These are phyloP conservation scores for Murraya paniculata DNA, from an alignment of 345 rosid genomes.

Conservation along the genomic window DNA sequence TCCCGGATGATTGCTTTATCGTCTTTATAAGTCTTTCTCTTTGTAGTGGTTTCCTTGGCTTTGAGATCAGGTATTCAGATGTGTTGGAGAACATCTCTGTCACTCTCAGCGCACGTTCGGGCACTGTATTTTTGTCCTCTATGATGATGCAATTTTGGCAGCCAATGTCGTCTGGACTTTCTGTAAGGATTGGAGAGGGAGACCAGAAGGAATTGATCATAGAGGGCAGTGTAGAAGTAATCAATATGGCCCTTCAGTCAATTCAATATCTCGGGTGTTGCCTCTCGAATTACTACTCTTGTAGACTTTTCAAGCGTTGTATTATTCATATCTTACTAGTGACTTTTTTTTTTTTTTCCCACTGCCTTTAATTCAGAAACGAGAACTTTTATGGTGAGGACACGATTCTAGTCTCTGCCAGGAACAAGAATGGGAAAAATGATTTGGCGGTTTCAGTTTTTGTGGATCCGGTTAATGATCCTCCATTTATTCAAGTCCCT, in stretches of 20 bases:
- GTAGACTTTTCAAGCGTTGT: not conserved
- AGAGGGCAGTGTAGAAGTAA: conserved; percentile 59
- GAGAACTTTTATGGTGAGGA: conserved; percentile 80
- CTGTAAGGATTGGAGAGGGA: conserved; percentile 38
- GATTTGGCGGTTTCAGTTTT: conserved; percentile 51
- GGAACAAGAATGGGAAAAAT: conserved; percentile 71
- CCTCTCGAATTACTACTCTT: not conserved
- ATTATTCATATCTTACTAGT: not conserved
- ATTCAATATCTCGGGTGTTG: conserved; percentile 84
- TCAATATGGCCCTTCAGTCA: conserved; percentile 69
- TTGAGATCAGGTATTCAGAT: conserved; percentile 71
- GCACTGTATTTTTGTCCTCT: conserved; percentile 58
- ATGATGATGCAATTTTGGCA: conserved; percentile 66
- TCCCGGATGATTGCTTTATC: not conserved
- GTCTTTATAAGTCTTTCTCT: not conserved
- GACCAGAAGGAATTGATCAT: conserved; percentile 46
- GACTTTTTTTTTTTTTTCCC: not conserved
- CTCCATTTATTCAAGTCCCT: conserved; percentile 68
- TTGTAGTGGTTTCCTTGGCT: conserved; percentile 69
- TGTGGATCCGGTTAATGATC: conserved; percentile 76
- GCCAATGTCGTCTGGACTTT: conserved; percentile 49
- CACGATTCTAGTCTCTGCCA: conserved; percentile 54
- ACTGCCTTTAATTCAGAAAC: conserved; percentile 40
- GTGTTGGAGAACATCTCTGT: conserved; percentile 63
- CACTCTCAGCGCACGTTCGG: conserved; percentile 51